Conservation (phyloP, 164 flowering plant species). For the Dillenia turbinata region DNA sequence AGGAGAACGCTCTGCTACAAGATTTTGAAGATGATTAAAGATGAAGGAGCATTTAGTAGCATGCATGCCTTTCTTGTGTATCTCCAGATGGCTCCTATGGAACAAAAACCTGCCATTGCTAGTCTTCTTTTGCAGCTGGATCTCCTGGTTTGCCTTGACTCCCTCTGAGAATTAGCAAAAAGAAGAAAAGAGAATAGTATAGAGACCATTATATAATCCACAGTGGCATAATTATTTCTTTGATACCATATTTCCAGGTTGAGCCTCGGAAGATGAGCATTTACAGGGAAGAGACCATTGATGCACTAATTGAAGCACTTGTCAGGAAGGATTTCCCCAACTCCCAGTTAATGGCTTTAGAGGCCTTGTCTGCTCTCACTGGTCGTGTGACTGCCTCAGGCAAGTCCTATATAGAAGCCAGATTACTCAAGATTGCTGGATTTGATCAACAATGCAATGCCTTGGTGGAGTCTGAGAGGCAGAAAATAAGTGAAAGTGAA, state of each 20-base stretch:
- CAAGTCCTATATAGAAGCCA: slow-evolving; percentile 45
- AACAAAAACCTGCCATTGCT: slow-evolving; percentile 62
- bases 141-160: slow-evolving; percentile 53
- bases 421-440: slow-evolving; percentile 68
- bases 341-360: slow-evolving; percentile 49
- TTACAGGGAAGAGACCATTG: slow-evolving; percentile 76
- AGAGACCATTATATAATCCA: too few relatives aligned
- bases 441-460: slow-evolving; percentile 50
- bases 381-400: slow-evolving; percentile 54
- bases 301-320: slow-evolving; percentile 58
- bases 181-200: background rate
- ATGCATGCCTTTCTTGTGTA: slow-evolving; percentile 75
- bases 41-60: slow-evolving; percentile 72
- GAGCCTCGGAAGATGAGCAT: slow-evolving; percentile 83
- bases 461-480: slow-evolving; percentile 39
- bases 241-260: slow-evolving; percentile 29
- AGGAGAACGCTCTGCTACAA: slow-evolving; percentile 63
- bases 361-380: slow-evolving; percentile 48
- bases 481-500: slow-evolving; percentile 28
- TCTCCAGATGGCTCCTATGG: slow-evolving; percentile 81
- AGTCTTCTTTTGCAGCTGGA: slow-evolving; percentile 79
- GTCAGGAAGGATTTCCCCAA: slow-evolving; percentile 49
- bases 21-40: slow-evolving; percentile 53
- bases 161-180: background rate
- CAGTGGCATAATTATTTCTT: too few relatives aligned